These are phyloP conservation scores for Actinomucor elegans DNA, from an alignment of 371 early-diverging fungal species.

Conservation along the genomic window DNA sequence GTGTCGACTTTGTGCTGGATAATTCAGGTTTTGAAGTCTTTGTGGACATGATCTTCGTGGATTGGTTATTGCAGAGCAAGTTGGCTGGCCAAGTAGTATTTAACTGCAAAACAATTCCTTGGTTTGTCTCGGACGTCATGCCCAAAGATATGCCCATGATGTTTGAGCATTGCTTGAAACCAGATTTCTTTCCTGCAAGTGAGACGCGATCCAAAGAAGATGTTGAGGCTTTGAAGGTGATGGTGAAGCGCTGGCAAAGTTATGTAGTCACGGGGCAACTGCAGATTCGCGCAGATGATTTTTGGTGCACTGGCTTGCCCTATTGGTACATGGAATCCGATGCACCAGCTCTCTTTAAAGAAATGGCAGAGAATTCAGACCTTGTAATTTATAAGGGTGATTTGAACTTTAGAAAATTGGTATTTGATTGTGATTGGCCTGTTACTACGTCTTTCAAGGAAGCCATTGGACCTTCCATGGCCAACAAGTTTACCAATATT, in stretches of 20 bases:
- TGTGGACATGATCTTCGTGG: conserved; percentile 86
- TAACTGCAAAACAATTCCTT: conserved; percentile 87
- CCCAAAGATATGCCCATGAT: conserved; percentile 74
- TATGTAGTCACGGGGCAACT: conserved; percentile 64
- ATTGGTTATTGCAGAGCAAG: conserved; percentile 76
- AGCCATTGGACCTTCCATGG: conserved; percentile 76
- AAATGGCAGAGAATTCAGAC: conserved; percentile 52
- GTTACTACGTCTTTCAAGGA: conserved; percentile 75
- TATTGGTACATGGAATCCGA: conserved; percentile 71
- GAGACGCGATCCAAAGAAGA: conserved; percentile 31
- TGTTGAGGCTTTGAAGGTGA: conserved; percentile 43
- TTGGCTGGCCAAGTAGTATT: conserved; percentile 72
- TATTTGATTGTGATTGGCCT: conserved; percentile 87
- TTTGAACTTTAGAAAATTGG: conserved; percentile 92
- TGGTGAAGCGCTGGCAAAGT: conserved; percentile 70
- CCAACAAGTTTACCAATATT: conserved; percentile 57
- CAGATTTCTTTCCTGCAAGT: conserved; percentile 44
- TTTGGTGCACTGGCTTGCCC: conserved; percentile 85
- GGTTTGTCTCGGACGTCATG: conserved; percentile 94
- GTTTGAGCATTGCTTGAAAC: conserved; percentile 45
- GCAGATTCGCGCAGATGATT: conserved; percentile 65
- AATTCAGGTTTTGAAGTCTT: conserved; percentile 92
- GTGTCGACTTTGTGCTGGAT: conserved; percentile 82
- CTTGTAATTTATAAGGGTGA: conserved; percentile 94
- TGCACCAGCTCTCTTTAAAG: conserved; percentile 64